A percentile compares a stretch with the other conserved stretches of the same genome.
These are phyloP conservation scores for Huntiella decipiens DNA, from an alignment of 2,329 filamentous ascomycete species.

Conservation along the genomic window DNA sequence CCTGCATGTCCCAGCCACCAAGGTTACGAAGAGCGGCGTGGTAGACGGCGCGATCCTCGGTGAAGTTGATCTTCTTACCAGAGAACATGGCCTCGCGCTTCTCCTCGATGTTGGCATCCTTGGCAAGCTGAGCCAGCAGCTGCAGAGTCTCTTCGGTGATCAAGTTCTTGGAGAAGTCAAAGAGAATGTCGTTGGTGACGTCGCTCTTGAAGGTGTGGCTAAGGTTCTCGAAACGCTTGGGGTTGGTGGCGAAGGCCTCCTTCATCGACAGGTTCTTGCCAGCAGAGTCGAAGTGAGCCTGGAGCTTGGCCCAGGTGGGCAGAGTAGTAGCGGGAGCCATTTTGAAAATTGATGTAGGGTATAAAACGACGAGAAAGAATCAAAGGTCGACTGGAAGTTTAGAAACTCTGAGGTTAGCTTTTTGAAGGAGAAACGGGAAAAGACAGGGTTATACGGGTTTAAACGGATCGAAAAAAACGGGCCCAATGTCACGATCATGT, in stretches of 20 bases:
- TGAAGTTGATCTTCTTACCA: slow-evolving; percentile 98
- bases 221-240: slow-evolving; percentile 77
- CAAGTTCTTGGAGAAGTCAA: slow-evolving; percentile 99
- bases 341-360: slow-evolving; percentile 14
- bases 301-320: slow-evolving; percentile 73
- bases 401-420: neutral
- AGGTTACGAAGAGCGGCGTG: slow-evolving; percentile 88
- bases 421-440: neutral
- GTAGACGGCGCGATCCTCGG: slow-evolving; percentile 88
- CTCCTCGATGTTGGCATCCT: slow-evolving; percentile 78
- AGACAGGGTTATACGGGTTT: neutral
- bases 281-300: slow-evolving; percentile 70
- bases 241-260: slow-evolving; percentile 78
- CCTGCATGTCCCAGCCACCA: slow-evolving; percentile 60
- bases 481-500: no score
- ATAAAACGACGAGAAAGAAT: neutral
- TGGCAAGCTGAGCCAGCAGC: slow-evolving; percentile 72
- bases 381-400: neutral
- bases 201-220: slow-evolving; percentile 69
- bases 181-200: slow-evolving; percentile 72
- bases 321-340: slow-evolving; percentile 78
- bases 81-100: slow-evolving; percentile 95
- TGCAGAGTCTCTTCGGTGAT: slow-evolving; percentile 79
- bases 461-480: no score
- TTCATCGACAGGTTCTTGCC: slow-evolving; percentile 85